Conservation (phyloP, 1,284 basidiomycete genomes). For the Schizophyllum amplum region DNA sequence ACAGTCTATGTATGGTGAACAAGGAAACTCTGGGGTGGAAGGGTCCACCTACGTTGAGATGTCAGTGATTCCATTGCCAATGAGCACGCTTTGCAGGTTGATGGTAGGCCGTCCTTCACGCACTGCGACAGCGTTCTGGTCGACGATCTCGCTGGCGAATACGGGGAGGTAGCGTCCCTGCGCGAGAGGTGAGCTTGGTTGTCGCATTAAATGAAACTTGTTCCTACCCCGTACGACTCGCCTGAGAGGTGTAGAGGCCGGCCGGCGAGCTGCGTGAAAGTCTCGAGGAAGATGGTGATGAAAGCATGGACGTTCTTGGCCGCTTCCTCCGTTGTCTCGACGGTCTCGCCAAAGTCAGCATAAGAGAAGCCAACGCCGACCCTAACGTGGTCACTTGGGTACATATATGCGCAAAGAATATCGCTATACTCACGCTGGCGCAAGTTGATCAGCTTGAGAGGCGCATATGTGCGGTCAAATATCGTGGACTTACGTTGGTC, state of each 20-base stretch:
- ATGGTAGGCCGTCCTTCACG: constrained; percentile 50
- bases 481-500: constrained; percentile 44
- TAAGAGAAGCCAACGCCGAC: constrained; percentile 42
- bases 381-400: constrained; percentile 15
- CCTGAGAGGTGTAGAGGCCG: constrained; percentile 62
- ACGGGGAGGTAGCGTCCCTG: constrained; percentile 75
- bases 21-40: constrained; percentile 1
- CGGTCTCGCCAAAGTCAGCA: constrained; percentile 42
- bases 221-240: constrained; percentile 56
- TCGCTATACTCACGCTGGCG: not conserved
- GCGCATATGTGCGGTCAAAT: no score
- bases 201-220: not conserved
- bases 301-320: constrained; percentile 67
- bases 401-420: constrained; percentile 20
- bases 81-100: constrained; percentile 60
- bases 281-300: constrained; percentile 68
- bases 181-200: not conserved
- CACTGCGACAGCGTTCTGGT: constrained; percentile 56
- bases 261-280: constrained; percentile 60
- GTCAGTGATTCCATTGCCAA: constrained; percentile 59
- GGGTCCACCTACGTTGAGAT: constrained; percentile 45
- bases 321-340: constrained; percentile 62
- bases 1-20: constrained; percentile 31
- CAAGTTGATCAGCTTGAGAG: no score
- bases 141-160: constrained; percentile 73